A percentile compares a stretch with the other conserved stretches of the same genome.
Conservation (phyloP, 202 grass and related monocot species). For the Panicum virgatum region DNA sequence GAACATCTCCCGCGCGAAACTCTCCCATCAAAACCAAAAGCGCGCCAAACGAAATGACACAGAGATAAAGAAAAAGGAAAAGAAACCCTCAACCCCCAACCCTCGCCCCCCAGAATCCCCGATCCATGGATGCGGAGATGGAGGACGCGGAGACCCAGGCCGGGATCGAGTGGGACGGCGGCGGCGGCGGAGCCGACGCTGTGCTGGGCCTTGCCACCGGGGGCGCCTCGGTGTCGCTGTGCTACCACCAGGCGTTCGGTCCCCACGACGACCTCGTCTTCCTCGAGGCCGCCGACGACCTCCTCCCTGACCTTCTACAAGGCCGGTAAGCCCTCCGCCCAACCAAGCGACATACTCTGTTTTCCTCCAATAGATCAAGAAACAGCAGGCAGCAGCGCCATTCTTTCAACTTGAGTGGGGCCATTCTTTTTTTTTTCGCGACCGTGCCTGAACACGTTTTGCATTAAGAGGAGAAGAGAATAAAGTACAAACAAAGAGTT, state of each 20-base stretch:
- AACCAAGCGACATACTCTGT: neutral
- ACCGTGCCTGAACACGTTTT: too few species aligned
- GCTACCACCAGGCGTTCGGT: conserved; percentile 79
- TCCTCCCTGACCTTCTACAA: conserved; percentile 71
- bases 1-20: conserved; percentile 38
- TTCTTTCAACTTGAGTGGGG: neutral
- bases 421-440: too few species aligned
- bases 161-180: conserved; percentile 26
- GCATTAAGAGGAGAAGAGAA: too few species aligned
- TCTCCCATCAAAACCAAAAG: conserved; percentile 4
- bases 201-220: conserved; percentile 49
- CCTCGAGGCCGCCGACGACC: conserved; percentile 71
- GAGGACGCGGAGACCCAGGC: conserved; percentile 20
- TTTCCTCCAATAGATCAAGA: conserved; percentile 16
- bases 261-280: conserved; percentile 73
- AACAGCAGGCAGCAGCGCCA: neutral
- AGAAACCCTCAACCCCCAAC: neutral
- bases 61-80: neutral
- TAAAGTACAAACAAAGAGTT: too few species aligned
- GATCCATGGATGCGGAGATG: conserved; percentile 56
- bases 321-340: conserved; percentile 50
- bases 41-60: conserved; percentile 14
- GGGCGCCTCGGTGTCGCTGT: conserved; percentile 56
- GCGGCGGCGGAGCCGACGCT: conserved; percentile 56
- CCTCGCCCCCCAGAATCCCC: too few species aligned